Conservation (phyloP, 805 yeast species). For the Candida palmyrensis region DNA sequence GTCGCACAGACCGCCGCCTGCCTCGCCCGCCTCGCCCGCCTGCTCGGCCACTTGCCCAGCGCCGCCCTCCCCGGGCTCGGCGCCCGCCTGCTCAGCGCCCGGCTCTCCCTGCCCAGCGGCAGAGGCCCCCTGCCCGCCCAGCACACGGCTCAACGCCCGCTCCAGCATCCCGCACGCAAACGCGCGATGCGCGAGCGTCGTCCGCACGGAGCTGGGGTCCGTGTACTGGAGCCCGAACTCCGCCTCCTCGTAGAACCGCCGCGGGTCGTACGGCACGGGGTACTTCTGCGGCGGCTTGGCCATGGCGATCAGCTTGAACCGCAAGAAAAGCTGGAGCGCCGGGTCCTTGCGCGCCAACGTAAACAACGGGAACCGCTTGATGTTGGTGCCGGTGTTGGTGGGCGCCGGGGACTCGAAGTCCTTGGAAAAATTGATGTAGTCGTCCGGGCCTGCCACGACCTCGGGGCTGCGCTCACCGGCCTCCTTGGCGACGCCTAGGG, state of each 20-base stretch:
- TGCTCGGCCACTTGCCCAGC: neutral
- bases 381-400: neutral
- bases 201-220: neutral
- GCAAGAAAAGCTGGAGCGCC: neutral
- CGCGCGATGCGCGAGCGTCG: neutral
- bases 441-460: too few species aligned
- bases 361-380: too few species aligned
- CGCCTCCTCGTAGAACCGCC: too few species aligned
- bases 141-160: too few species aligned
- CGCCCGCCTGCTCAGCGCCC: neutral
- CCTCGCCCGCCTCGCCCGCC: neutral
- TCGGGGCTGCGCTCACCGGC: too few species aligned
- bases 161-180: neutral
- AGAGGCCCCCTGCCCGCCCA: too few species aligned
- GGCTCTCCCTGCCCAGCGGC: too few species aligned
- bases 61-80: neutral
- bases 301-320: slow-evolving; percentile 1
- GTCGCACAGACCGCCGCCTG: neutral
- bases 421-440: too few species aligned
- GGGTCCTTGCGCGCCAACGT: slow-evolving; percentile 3
- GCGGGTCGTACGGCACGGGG: too few species aligned
- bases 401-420: neutral
- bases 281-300: too few species aligned
- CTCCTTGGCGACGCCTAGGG: too few species aligned
- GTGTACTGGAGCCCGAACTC: too few species aligned